Base-by-base conservation (phyloP, 352 stramenopile genomes). In the Hyaloperonospora arabidopsidis region DNA sequence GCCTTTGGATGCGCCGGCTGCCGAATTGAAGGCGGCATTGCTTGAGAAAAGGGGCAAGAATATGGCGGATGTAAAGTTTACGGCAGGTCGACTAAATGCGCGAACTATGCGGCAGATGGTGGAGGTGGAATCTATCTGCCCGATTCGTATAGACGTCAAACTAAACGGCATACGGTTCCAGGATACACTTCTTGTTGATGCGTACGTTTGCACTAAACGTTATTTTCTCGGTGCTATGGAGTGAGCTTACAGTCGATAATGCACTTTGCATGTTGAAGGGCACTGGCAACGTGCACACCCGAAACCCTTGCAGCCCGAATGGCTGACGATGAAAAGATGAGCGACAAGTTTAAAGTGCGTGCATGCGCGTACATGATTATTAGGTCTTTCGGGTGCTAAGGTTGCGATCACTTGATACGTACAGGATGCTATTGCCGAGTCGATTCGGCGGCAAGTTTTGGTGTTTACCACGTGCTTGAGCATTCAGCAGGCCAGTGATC, bases 101-200 rank as follows among this genome's bases (percentile, higher is more conserved):
- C 45, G 54, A 39, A 68, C 65, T 17, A 38, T 48, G 2, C 34
- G 34, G 10, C 38, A 61, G 43, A 39, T 35, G 28, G 45, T 64
- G 1, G 67, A 60, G 5, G 36, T 44, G 2, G 80, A 90, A 38
- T 38, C 74, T 55, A 71, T 93, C 13, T 87, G 77, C 29, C 79
- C 82, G 10, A 80, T 93, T 41, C 79, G 82, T 14, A 68, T 93
- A 29, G 79, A 93, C 40, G 69, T 93, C 15, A 77, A 93, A 35
- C 63, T 87, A 43, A 73, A 89, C 50, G 79, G 79, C 17, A 66
- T 82, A 51, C 72, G 78, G 2, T 93, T 79, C 57, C 80, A 90
- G 50, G 82, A 93, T 56, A 88, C 79, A 12, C 69, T 93, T 32
- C 63, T 89, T 8, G 43, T 90, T 55, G 79, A 86, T 45, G 63